A percentile compares a stretch with the other conserved stretches of the same genome.
These are phyloP conservation scores for Fistulinella cinereoalba DNA, from an alignment of 1,284 basidiomycete genomes.

Conservation along the genomic window DNA sequence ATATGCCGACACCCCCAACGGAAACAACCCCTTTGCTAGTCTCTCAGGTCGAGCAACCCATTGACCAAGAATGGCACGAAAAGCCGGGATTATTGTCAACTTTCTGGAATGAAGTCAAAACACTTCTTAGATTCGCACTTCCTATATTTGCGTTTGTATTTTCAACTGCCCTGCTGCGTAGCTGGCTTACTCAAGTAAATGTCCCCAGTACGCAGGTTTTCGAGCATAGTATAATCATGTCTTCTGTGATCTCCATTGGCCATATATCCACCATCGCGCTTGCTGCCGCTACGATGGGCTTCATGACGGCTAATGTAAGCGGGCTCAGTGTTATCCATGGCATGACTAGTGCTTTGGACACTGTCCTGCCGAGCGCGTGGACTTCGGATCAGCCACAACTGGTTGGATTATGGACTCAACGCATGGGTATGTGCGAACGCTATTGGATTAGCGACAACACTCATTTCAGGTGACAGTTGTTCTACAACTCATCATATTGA, in stretches of 20 bases:
- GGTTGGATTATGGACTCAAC: constrained; percentile 88
- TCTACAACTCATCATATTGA: constrained; percentile 56
- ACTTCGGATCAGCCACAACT: constrained; percentile 79
- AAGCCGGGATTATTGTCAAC: constrained; percentile 22
- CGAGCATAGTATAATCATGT: constrained; percentile 73
- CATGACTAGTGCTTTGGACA: constrained; percentile 82
- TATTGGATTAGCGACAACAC: background rate
- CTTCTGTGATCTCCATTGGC: constrained; percentile 79
- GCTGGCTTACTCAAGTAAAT: background rate
- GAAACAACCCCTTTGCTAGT: constrained; percentile 40
- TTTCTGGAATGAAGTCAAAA: constrained; percentile 55
- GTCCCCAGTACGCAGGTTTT: constrained; percentile 61
- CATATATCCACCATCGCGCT: constrained; percentile 82
- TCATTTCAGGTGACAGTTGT: constrained; percentile 46
- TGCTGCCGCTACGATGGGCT: constrained; percentile 81
- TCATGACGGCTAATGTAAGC: constrained; percentile 81
- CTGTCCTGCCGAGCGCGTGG: constrained; percentile 89
- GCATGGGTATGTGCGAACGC: constrained; percentile 61
- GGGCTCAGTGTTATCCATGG: constrained; percentile 80
- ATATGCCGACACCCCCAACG: constrained; percentile 2
- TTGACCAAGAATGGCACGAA: constrained; percentile 32
- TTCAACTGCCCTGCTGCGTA: background rate
- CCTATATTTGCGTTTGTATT: constrained; percentile 63
- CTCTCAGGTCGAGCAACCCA: constrained; percentile 46
- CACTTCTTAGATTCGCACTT: constrained; percentile 60